These are phyloP conservation scores for Thelephora aurantiotincta DNA, from an alignment of 768 basidiomycete species.

Conservation along the genomic window DNA sequence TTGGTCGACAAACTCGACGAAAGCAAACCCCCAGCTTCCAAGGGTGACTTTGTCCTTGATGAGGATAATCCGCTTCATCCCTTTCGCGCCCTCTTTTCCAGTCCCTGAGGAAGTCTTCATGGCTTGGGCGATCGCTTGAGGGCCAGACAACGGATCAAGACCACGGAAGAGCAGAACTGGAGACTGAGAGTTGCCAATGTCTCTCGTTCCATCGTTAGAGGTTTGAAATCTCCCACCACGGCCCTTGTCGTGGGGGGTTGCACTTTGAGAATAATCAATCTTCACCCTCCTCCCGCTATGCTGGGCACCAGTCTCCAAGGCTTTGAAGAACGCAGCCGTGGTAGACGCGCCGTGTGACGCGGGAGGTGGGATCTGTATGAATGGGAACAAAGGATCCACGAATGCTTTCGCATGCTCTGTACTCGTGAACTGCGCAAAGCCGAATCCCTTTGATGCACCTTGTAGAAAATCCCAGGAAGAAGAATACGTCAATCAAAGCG, in stretches of 20 bases:
- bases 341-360: conserved; percentile 79
- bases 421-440: conserved; percentile 86
- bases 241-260: conserved; percentile 54
- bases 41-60: conserved; percentile 82
- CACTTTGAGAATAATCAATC: conserved; percentile 90
- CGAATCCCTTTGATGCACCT: conserved; percentile 93
- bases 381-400: conserved; percentile 82
- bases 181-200: conserved; percentile 79
- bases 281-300: conserved; percentile 81
- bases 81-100: conserved; percentile 65
- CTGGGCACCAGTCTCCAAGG: conserved; percentile 52
- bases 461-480: conserved; percentile 33
- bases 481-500: conserved; percentile 50
- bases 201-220: conserved; percentile 86
- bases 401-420: conserved; percentile 83
- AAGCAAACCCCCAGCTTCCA: conserved; percentile 87
- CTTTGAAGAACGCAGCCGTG: conserved; percentile 55
- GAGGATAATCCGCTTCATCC: conserved; percentile 77
- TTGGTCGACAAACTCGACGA: conserved; percentile 81
- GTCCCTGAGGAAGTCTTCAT: conserved; percentile 74
- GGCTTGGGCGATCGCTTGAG: conserved; percentile 75
- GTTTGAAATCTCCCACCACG: conserved; percentile 42
- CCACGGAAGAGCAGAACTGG: conserved; percentile 84
- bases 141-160: conserved; percentile 76
- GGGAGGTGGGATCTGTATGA: conserved; percentile 84